phyloP scores from a whole-genome alignment of 2,329 filamentous ascomycete species.

The Fusarium sp. region DNA sequence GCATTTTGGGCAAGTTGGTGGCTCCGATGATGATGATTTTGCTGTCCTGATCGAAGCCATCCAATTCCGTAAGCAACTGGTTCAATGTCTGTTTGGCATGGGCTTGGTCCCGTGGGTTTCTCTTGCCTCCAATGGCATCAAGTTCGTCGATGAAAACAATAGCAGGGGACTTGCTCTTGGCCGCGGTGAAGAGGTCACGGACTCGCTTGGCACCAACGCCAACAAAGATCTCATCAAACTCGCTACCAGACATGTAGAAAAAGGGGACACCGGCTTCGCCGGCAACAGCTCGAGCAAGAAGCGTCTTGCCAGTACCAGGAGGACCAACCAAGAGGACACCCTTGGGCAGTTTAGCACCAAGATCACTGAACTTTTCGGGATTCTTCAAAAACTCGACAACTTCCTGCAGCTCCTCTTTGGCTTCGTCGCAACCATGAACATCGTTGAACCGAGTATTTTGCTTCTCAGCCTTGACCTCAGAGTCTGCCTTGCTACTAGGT shows the following conservation, averaged over 20 bases:
- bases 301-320: slow-evolving; percentile 96
- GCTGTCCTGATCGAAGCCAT: slow-evolving; percentile 94
- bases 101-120: slow-evolving; percentile 89
- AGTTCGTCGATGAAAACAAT: slow-evolving; percentile 97
- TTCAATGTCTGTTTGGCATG: slow-evolving; percentile 98
- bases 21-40: slow-evolving; percentile 96
- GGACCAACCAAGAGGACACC: slow-evolving; percentile 94
- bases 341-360: slow-evolving; percentile 96
- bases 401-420: slow-evolving; percentile 97
- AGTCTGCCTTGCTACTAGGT: slow-evolving; percentile 74
- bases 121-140: slow-evolving; percentile 92
- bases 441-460: slow-evolving; percentile 92
- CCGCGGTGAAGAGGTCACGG: slow-evolving; percentile 86
- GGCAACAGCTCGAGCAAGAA: slow-evolving; percentile 92
- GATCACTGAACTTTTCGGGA: slow-evolving; percentile 89
- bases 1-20: slow-evolving; percentile 92
- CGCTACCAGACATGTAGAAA: slow-evolving; percentile 99
- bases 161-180: slow-evolving; percentile 83
- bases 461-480: slow-evolving; percentile 90
- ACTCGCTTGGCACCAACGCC: slow-evolving; percentile 97
- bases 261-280: slow-evolving; percentile 98
- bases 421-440: slow-evolving; percentile 96
- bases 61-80: slow-evolving; percentile 93
- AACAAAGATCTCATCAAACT: slow-evolving; percentile 98
- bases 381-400: slow-evolving; percentile 95